These are phyloP conservation scores for Fraxinus excelsior DNA, from an alignment of 257 asterid species.

Conservation along the genomic window DNA sequence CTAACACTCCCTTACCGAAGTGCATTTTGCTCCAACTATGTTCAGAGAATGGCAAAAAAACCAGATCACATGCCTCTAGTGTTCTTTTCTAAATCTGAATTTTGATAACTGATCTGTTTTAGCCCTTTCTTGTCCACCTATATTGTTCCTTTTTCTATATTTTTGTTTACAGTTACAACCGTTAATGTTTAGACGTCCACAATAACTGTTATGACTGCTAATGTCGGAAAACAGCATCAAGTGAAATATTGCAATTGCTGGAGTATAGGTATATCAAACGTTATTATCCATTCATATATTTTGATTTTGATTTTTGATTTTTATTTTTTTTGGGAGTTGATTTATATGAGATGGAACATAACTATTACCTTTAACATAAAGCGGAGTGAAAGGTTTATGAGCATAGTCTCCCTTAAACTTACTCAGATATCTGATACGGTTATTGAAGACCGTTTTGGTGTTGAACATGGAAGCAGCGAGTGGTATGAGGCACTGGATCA, in stretches of 20 bases:
- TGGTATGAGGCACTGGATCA: slow-evolving; percentile 91
- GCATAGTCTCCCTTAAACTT: slow-evolving; percentile 47
- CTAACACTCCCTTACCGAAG: background rate
- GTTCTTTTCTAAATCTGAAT: background rate
- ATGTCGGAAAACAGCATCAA: slow-evolving; percentile 11
- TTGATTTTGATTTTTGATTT: background rate
- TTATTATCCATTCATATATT: background rate
- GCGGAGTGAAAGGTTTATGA: slow-evolving; percentile 10
- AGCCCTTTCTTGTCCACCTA: background rate
- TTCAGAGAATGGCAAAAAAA: background rate
- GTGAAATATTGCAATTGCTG: slow-evolving; percentile 3
- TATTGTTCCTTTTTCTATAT: slow-evolving; percentile 8
- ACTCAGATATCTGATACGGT: slow-evolving; percentile 92
- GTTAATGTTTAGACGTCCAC: slow-evolving; percentile 6
- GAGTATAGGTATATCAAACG: slow-evolving; percentile 2
- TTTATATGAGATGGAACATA: background rate
- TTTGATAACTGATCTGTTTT: background rate
- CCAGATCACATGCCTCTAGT: background rate
- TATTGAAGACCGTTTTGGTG: slow-evolving; percentile 96
- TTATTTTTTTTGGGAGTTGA: background rate
- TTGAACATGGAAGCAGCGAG: slow-evolving; percentile 88
- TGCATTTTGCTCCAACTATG: background rate
- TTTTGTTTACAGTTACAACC: background rate
- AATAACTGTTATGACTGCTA: slow-evolving; percentile 17
- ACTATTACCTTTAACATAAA: background rate